Evolutionary conservation across 768 basidiomycete genomes (phyloP).

Genomic region (Hypholoma sublateritium): DNA sequence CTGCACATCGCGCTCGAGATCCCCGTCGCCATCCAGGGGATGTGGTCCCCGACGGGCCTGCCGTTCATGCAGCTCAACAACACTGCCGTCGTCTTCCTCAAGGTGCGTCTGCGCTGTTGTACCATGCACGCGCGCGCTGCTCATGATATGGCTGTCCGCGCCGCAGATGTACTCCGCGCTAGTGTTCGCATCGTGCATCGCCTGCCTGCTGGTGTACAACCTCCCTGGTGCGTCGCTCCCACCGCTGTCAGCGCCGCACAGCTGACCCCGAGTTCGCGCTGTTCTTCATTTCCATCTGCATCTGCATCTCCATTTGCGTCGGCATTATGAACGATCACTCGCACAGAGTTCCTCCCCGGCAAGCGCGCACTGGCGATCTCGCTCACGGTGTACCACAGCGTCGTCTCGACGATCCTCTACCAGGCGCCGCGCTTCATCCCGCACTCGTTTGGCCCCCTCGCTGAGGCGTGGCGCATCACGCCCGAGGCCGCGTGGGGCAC

Average conservation of each 20-base stretch:
- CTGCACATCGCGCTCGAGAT: conserved; percentile 79
- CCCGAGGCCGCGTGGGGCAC: conserved; percentile 77
- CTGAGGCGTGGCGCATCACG: conserved; percentile 67
- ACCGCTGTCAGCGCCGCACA: neutral
- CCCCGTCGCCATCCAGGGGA: conserved; percentile 75
- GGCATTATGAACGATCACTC: neutral
- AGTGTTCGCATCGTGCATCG: conserved; percentile 58
- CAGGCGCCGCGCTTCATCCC: conserved; percentile 82
- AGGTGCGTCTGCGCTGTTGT: conserved; percentile 42
- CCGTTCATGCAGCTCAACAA: conserved; percentile 84
- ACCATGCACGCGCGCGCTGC: neutral
- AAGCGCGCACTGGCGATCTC: conserved; percentile 81
- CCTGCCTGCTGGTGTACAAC: conserved; percentile 60
- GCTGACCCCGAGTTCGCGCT: neutral
- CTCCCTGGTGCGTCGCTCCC: conserved; percentile 62
- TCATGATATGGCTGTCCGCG: neutral
- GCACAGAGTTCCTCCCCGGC: conserved; percentile 78
- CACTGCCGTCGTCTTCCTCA: conserved; percentile 73
- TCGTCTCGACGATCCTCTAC: conserved; percentile 71
- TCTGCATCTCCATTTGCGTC: neutral
- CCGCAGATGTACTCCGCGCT: conserved; percentile 71
- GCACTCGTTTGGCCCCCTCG: conserved; percentile 56
- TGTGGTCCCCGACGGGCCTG: conserved; percentile 58
- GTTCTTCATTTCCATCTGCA: too few relatives aligned
- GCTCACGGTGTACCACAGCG: conserved; percentile 73